These are phyloP conservation scores for Tylopilus felleus DNA, from an alignment of 768 basidiomycete species.

Conservation along the genomic window DNA sequence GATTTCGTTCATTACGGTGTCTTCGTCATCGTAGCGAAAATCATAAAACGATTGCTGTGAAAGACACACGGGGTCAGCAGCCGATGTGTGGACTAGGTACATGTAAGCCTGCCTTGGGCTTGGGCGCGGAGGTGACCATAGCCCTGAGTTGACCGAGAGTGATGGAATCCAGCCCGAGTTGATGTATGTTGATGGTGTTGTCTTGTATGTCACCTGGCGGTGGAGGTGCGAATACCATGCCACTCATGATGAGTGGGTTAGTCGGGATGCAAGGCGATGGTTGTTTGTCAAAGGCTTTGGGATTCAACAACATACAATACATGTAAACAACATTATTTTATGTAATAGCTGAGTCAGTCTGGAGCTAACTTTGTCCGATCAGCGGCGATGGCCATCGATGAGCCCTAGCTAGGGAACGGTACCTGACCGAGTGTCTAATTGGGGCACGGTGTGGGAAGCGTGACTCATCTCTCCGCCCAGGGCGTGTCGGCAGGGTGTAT, in stretches of 20 bases:
- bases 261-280: background rate
- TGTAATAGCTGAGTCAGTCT: constrained; percentile 6
- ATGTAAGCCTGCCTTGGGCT: constrained; percentile 60
- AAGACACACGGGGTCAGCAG: constrained; percentile 19
- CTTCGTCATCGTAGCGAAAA: constrained; percentile 94
- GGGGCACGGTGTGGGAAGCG: constrained; percentile 3
- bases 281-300: constrained; percentile 27
- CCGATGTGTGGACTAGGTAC: constrained; percentile 6
- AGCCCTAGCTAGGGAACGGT: background rate
- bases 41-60: constrained; percentile 82
- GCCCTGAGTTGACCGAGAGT: constrained; percentile 78
- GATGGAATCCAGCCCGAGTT: constrained; percentile 63
- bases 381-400: constrained; percentile 24
- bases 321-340: constrained; percentile 8
- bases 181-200: constrained; percentile 28
- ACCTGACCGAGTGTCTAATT: constrained; percentile 17
- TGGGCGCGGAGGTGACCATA: constrained; percentile 64
- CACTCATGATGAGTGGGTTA: constrained; percentile 9
- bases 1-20: constrained; percentile 92
- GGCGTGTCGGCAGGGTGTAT: constrained; percentile 11
- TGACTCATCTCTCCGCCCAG: too few species aligned
- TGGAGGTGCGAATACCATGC: constrained; percentile 35
- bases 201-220: constrained; percentile 32
- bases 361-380: too few species aligned
- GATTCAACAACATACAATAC: constrained; percentile 26